A percentile compares a stretch with the other conserved stretches of the same genome.
These are phyloP conservation scores for Diaporthe caulivora DNA, from an alignment of 2,329 filamentous ascomycete species.

Conservation along the genomic window DNA sequence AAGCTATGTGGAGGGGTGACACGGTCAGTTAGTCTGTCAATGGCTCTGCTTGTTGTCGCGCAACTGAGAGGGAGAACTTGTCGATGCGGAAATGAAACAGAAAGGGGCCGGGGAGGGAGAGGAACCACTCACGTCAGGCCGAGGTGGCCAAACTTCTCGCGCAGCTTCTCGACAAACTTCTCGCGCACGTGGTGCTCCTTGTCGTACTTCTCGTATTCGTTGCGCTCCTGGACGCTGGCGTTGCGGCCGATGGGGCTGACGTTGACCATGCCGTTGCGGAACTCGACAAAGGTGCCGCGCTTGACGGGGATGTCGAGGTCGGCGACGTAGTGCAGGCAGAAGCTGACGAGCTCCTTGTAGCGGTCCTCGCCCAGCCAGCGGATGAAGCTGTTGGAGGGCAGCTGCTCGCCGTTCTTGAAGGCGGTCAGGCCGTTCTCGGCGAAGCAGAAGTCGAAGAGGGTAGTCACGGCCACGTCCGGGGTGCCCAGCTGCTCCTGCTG, in stretches of 20 bases:
- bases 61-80: background rate
- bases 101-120: too few species aligned
- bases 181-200: slow-evolving; percentile 80
- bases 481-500: slow-evolving; percentile 95
- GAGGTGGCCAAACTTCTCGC: slow-evolving; percentile 84
- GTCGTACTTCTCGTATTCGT: slow-evolving; percentile 87
- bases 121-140: slow-evolving; percentile 79
- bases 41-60: background rate
- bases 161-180: slow-evolving; percentile 81
- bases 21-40: slow-evolving; percentile 22
- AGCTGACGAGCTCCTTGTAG: slow-evolving; percentile 83
- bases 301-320: slow-evolving; percentile 88
- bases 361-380: slow-evolving; percentile 85
- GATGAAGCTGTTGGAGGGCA: slow-evolving; percentile 90
- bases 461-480: slow-evolving; percentile 75
- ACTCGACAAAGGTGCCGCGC: slow-evolving; percentile 88
- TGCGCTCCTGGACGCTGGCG: slow-evolving; percentile 82
- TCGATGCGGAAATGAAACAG: background rate
- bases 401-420: slow-evolving; percentile 81
- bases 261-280: slow-evolving; percentile 93
- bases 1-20: slow-evolving; percentile 64
- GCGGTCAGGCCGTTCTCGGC: slow-evolving; percentile 96
- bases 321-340: slow-evolving; percentile 84
- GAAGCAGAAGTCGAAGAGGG: slow-evolving; percentile 98
- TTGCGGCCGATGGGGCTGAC: slow-evolving; percentile 88